Evolutionary conservation across 2,329 filamentous ascomycete genomes (phyloP), one percentile per base, ranked within the genome.

Genomic region (Stemphylium vesicarium): DNA sequence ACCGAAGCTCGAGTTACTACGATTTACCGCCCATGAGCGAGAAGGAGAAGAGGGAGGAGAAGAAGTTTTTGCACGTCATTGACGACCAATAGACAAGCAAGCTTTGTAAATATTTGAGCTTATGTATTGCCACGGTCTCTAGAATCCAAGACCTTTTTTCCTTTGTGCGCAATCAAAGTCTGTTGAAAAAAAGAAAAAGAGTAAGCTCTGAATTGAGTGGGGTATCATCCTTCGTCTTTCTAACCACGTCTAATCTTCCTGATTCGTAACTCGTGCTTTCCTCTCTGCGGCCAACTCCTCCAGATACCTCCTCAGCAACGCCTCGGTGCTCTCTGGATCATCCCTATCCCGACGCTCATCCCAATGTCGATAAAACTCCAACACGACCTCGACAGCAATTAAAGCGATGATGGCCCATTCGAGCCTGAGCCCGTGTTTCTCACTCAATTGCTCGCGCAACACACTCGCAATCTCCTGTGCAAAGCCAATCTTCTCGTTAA

Each of bases 401-500:
- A 99, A 83, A 2, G 91, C 81, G 67, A 99, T 98, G 73, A 99
- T 98, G 66, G 96, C 96, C 89, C 91, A 94, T 78, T 98, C 95
- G 10, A 99, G 81, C 50, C 91, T 83, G 26, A 93, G 86, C 13
- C 91, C 90, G 71, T 98, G 92, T 73, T 91, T 92, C 80, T 98
- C 93, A 71, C 90, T 96, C 50, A 96, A 82, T 72, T 93, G 88
- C 75, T 97, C 92, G 53, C 95, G 83, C 57, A 98, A 78, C 13
- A 98, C 93, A 47, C 83, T 91, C 6, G 95, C 92, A 73, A 97
- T 97, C 75, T 98, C 94, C 70, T 95, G 91, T 1, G 94, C 95
- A 74, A 99, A 98, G 70, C 96, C 94, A 85, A 99, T 96, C 79
- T 96, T 96, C 78, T 96, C 91, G 74, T 99, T 99, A 64, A 98